A percentile compares a stretch with the other conserved stretches of the same genome.
These are phyloP conservation scores for Talaromyces islandicus DNA, from an alignment of 2,329 filamentous ascomycete species.

Conservation along the genomic window DNA sequence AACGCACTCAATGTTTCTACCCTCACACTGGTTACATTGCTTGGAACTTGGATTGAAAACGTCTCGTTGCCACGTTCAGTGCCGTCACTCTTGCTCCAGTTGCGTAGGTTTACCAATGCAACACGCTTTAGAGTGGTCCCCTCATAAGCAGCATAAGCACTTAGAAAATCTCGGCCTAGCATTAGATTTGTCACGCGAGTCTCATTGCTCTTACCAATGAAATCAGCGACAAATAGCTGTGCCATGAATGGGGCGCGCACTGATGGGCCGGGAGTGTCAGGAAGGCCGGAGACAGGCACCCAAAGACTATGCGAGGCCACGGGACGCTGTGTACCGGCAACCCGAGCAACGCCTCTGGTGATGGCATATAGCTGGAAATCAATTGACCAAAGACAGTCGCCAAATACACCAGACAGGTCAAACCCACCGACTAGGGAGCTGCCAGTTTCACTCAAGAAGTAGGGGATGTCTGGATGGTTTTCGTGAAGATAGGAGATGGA, in stretches of 20 bases:
- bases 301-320: slow-evolving; percentile 13
- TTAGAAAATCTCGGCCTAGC: not conserved
- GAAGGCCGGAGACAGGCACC: slow-evolving; percentile 10
- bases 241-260: slow-evolving; percentile 14
- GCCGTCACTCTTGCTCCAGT: not conserved
- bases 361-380: slow-evolving; percentile 15
- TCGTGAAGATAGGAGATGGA: too few relatives aligned
- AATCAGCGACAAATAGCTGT: slow-evolving; percentile 15
- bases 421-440: not conserved
- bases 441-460: too few relatives aligned
- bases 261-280: slow-evolving; percentile 11
- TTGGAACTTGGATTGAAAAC: not conserved
- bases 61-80: not conserved
- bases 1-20: slow-evolving; percentile 17
- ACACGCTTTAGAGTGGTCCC: not conserved
- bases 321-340: slow-evolving; percentile 14
- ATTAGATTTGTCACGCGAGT: slow-evolving; percentile 9
- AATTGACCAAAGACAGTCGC: slow-evolving; percentile 11
- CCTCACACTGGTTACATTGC: slow-evolving; percentile 4
- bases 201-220: slow-evolving; percentile 14
- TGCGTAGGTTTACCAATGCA: not conserved
- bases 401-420: slow-evolving; percentile 7
- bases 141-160: not conserved
- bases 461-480: too few relatives aligned
- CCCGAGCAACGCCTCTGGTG: slow-evolving; percentile 13